These are phyloP conservation scores for Lodderomyces beijingensis DNA, from an alignment of 1,139 yeast genomes.

Conservation along the genomic window DNA sequence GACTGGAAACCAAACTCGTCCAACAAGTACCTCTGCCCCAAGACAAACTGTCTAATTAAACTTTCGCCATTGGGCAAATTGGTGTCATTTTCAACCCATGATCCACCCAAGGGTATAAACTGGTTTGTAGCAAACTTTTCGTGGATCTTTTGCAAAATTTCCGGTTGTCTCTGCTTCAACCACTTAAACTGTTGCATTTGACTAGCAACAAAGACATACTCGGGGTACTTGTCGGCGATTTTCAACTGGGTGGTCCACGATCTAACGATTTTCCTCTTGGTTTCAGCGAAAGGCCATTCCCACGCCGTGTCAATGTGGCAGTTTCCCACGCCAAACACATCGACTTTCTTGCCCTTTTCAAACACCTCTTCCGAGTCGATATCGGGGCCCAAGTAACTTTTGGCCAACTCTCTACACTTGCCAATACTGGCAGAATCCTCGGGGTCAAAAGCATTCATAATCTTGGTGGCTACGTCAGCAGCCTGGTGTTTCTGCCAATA, in stretches of 20 bases:
- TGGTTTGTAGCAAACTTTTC: conserved; percentile 67
- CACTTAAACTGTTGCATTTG: conserved; percentile 96
- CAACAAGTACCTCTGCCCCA: conserved; percentile 83
- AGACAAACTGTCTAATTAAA: conserved; percentile 76
- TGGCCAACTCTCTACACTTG: conserved; percentile 66
- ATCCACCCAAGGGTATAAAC: conserved; percentile 89
- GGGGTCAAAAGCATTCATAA: conserved; percentile 78
- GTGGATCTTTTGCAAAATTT: conserved; percentile 57
- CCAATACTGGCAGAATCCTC: conserved; percentile 44
- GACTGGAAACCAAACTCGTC: conserved; percentile 75
- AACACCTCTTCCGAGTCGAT: conserved; percentile 62
- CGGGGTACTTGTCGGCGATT: conserved; percentile 83
- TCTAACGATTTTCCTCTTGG: conserved; percentile 84
- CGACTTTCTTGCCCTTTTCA: conserved; percentile 31
- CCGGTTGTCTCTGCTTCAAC: conserved; percentile 84
- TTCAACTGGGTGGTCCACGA: conserved; percentile 94
- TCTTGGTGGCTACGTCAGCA: conserved; percentile 66
- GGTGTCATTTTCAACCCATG: conserved; percentile 98
- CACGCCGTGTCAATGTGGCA: conserved; percentile 98
- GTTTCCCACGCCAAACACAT: conserved; percentile 82
- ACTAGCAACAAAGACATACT: conserved; percentile 89
- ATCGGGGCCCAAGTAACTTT: conserved; percentile 57
- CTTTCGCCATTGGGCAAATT: conserved; percentile 93
- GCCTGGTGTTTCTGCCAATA: conserved; percentile 86
- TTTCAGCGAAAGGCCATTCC: conserved; percentile 98